Evolutionary conservation across 371 early-diverging fungal genomes (phyloP).

Genomic region (Mucor piriformis): DNA sequence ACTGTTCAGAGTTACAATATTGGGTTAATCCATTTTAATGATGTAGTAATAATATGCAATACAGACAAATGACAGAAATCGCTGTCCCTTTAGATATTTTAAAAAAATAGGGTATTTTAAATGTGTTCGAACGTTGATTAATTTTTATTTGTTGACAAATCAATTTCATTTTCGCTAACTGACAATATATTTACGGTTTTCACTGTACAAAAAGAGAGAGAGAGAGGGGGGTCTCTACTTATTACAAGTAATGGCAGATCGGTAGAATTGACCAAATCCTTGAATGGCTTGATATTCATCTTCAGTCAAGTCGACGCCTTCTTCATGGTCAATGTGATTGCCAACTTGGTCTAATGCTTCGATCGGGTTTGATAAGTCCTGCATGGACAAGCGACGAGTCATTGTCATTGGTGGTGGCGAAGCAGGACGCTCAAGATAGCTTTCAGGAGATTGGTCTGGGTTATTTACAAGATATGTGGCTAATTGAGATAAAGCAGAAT

Average conservation of each 20-base stretch:
- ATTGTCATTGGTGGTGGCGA: not conserved
- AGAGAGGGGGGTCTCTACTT: conserved; percentile 4
- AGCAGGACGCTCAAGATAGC: conserved; percentile 17
- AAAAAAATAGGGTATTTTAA: too few relatives aligned
- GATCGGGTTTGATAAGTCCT: conserved; percentile 47
- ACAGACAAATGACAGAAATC: too few relatives aligned
- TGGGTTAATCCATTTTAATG: too few relatives aligned
- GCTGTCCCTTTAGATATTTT: too few relatives aligned
- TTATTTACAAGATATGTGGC: conserved; percentile 41
- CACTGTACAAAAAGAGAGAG: not conserved
- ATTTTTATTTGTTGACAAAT: too few relatives aligned
- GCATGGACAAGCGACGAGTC: conserved; percentile 40
- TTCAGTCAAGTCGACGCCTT: conserved; percentile 39
- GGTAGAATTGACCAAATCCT: conserved; percentile 38
- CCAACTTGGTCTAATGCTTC: conserved; percentile 24
- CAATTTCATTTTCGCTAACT: too few relatives aligned
- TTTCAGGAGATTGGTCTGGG: conserved; percentile 44
- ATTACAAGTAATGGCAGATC: conserved; percentile 21
- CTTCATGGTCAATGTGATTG: not conserved
- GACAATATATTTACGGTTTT: too few relatives aligned
- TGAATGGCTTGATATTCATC: conserved; percentile 51
- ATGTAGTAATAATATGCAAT: too few relatives aligned
- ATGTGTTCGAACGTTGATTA: too few relatives aligned
- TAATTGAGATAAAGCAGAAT: conserved; percentile 34
- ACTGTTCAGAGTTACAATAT: too few relatives aligned